Conservation (phyloP, 768 basidiomycete genomes). For the Leccinum boreale region DNA sequence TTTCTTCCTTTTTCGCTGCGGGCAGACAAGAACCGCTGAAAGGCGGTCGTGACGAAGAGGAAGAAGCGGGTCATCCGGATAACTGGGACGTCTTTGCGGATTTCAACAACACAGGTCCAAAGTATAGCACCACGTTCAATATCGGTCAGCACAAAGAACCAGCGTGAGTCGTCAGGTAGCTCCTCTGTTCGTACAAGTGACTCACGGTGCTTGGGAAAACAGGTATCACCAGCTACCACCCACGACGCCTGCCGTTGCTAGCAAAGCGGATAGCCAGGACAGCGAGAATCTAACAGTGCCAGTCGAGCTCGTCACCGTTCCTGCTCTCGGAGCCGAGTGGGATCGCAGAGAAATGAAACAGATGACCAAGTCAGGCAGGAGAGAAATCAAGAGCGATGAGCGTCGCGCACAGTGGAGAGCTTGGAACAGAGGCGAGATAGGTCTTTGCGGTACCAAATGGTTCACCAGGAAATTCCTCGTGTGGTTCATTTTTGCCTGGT, state of each 20-base stretch:
- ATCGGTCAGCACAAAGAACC: conserved; percentile 36
- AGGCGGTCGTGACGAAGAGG: conserved; percentile 72
- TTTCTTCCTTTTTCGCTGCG: conserved; percentile 60
- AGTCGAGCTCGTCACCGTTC: conserved; percentile 87
- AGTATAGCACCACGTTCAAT: conserved; percentile 65
- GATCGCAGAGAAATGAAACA: conserved; percentile 68
- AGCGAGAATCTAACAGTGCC: conserved; percentile 18
- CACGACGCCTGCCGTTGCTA: conserved; percentile 14
- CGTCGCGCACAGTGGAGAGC: conserved; percentile 62
- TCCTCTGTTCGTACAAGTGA: background rate
- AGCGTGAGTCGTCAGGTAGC: conserved; percentile 39
- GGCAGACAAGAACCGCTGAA: conserved; percentile 77
- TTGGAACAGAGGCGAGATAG: conserved; percentile 78
- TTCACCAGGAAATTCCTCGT: conserved; percentile 72
- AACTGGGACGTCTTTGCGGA: conserved; percentile 85
- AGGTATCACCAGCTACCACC: conserved; percentile 48
- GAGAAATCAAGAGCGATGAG: conserved; percentile 55
- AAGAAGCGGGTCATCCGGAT: conserved; percentile 38
- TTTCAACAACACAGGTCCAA: conserved; percentile 83
- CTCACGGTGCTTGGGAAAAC: conserved; percentile 2
- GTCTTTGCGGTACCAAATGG: conserved; percentile 70
- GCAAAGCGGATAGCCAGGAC: conserved; percentile 37
- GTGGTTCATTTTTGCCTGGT: conserved; percentile 62
- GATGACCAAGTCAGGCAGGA: conserved; percentile 70
- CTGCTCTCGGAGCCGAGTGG: conserved; percentile 91